Conservation (phyloP, 305 asterid genomes). For the Fraxinus dipetala region DNA sequence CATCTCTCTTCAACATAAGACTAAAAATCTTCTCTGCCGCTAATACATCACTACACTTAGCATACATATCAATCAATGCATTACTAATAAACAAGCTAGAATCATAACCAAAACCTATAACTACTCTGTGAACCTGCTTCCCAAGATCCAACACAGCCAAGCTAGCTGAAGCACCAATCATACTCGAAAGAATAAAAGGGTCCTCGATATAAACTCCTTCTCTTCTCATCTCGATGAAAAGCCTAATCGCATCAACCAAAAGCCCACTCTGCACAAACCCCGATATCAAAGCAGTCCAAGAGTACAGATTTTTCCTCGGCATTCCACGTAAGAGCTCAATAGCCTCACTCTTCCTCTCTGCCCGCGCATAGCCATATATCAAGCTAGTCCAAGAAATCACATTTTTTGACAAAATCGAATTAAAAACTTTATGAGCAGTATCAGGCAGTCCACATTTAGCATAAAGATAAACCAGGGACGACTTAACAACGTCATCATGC, state of each 20-base stretch:
- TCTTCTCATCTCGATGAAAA: slow-evolving; percentile 57
- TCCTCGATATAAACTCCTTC: slow-evolving; percentile 45
- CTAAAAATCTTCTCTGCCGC: slow-evolving; percentile 55
- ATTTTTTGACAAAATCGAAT: slow-evolving; percentile 46
- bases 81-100: slow-evolving; percentile 45
- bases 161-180: slow-evolving; percentile 60
- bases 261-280: slow-evolving; percentile 68
- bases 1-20: slow-evolving; percentile 43
- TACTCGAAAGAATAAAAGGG: slow-evolving; percentile 56
- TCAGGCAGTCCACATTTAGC: slow-evolving; percentile 65
- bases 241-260: slow-evolving; percentile 43
- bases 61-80: slow-evolving; percentile 75
- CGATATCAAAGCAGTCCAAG: slow-evolving; percentile 72
- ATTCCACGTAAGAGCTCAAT: slow-evolving; percentile 39
- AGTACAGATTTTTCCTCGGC: slow-evolving; percentile 38
- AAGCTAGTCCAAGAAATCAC: slow-evolving; percentile 66
- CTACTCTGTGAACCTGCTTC: slow-evolving; percentile 69
- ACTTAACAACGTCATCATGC: slow-evolving; percentile 63
- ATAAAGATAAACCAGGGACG: slow-evolving; percentile 69
- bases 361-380: slow-evolving; percentile 64
- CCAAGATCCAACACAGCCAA: slow-evolving; percentile 58
- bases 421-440: slow-evolving; percentile 48
- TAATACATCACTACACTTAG: slow-evolving; percentile 68
- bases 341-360: slow-evolving; percentile 58
- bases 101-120: slow-evolving; percentile 54